These are phyloP conservation scores for Sedum album DNA, from an alignment of 164 flowering plant species.

Conservation along the genomic window DNA sequence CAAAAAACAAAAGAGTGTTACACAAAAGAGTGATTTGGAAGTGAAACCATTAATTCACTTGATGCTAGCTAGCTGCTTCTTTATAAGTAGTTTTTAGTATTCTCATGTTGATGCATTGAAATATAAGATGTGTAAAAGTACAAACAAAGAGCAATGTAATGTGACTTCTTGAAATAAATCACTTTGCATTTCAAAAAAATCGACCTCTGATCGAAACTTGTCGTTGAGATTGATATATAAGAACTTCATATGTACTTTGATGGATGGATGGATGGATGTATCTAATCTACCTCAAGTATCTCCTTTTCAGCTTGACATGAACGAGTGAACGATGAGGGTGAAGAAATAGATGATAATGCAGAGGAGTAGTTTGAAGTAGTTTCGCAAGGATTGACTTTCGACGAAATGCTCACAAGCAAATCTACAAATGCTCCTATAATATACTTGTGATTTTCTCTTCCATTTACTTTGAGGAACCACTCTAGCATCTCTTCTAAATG, in stretches of 20 bases:
- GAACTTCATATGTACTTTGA: background rate
- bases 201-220: background rate
- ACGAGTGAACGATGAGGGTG: background rate
- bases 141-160: background rate
- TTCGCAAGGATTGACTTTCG: background rate
- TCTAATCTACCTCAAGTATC: background rate
- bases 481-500: background rate
- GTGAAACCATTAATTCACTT: no score
- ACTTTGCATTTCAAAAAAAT: background rate
- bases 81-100: background rate
- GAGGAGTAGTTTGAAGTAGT: background rate
- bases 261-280: no score
- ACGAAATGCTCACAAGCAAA: background rate
- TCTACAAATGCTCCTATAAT: background rate
- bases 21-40: no score
- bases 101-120: background rate
- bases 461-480: slow-evolving; percentile 1
- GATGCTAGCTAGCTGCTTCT: no score
- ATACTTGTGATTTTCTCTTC: background rate
- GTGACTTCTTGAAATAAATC: no score
- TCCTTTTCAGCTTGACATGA: background rate
- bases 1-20: no score
- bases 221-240: no score
- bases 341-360: background rate
- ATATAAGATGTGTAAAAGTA: background rate